Evolutionary conservation across 306 rosid species (phyloP), one percentile per base, ranked within the genome.

Genomic region (Coriaria nepalensis): DNA sequence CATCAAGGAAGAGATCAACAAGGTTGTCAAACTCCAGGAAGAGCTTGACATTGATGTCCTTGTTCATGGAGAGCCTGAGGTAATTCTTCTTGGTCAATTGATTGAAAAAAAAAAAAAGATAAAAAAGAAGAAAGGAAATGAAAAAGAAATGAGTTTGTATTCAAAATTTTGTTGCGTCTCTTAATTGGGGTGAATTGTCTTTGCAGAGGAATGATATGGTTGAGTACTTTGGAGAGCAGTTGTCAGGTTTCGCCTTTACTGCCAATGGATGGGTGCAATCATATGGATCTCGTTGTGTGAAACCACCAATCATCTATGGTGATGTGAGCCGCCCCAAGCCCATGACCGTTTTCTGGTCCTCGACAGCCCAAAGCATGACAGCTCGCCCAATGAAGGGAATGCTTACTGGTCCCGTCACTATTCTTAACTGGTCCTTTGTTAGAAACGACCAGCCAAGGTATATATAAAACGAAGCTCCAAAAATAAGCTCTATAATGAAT

Each of bases 401-500:
- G 96, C 96, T 86, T 73, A 86, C 96, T 0, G 96, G 96, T 62
- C 96, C 96, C 4, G 96, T 86, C 45, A 86, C 96, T 73, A 86
- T 86, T 67, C 93, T 86, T 50, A 86, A 86, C 85, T 86, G 95
- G 95, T 86, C 95, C 41, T 86, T 86, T 15, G 95, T 86, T 13
- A 68, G 96, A 48, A 77, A 76, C 37, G 96, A 86, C 53, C 96
- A 86, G 55, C 96, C 93, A 7, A 78, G 86, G 93, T 81, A 69
- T 63, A 50, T 47, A 20, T 40, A 38, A 52, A 47, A 7, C 43
- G n/a, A 33, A 40, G 8, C 33, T 11, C 53, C 43, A 2, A 51
- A 8, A 36, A 41, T 33, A 10, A 45, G 35, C 40, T 13, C 36
- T 11, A 29, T 6, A 13, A 12, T 9, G 5, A 10, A 10, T 43